Conservation (phyloP, 2,329 filamentous ascomycete species). For the Fusarium annulatum region DNA sequence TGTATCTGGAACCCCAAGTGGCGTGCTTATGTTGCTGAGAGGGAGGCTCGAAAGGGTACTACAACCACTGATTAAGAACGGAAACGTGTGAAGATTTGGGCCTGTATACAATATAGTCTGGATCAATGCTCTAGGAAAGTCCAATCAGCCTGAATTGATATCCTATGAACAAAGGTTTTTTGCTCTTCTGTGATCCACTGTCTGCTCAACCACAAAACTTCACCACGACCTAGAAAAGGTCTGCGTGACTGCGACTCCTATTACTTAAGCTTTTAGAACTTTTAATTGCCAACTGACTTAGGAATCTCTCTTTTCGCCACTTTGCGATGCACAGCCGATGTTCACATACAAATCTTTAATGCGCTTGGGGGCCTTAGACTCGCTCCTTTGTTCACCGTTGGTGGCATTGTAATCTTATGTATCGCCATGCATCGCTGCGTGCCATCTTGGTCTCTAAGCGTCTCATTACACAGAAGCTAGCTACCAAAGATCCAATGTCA, state of each 20-base stretch:
- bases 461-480: accelerated
- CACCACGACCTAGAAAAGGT: too few relatives aligned
- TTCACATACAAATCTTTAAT: too few relatives aligned
- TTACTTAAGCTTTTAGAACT: too few relatives aligned
- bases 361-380: too few relatives aligned
- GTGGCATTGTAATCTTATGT: accelerated
- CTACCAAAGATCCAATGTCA: not conserved
- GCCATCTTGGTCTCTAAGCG: not conserved
- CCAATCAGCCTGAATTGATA: not conserved
- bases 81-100: accelerated
- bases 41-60: constrained; percentile 4
- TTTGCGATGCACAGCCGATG: too few relatives aligned
- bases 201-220: accelerated
- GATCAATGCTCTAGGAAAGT: accelerated
- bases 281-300: accelerated
- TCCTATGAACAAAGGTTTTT: not conserved
- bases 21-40: constrained; percentile 19
- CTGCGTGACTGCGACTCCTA: not conserved
- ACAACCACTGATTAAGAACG: not conserved
- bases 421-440: not conserved
- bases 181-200: not conserved
- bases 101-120: accelerated
- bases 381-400: not conserved
- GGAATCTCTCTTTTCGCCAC: accelerated
- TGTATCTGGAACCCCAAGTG: constrained; percentile 28